Evolutionary conservation across 2,329 filamentous ascomycete species (phyloP).

Genomic region (Sarocladiaceae sp.): DNA sequence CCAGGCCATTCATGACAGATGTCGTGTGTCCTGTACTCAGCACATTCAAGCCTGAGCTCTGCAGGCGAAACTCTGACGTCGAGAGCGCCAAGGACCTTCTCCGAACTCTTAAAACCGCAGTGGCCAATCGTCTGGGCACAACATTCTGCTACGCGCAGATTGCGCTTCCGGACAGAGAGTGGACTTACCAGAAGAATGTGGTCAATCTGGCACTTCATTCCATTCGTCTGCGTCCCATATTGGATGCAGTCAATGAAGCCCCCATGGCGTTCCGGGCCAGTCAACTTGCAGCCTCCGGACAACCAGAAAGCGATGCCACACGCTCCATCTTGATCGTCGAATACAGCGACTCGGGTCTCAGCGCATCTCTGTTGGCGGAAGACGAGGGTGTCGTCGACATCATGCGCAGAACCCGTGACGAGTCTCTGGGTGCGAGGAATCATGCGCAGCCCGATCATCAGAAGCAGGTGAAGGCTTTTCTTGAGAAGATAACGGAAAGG

Average conservation of each 20-base stretch:
- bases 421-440: background rate
- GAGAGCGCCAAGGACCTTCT: background rate
- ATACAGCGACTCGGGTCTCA: background rate
- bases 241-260: background rate
- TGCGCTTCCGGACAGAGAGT: background rate
- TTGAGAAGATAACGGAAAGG: background rate
- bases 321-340: background rate
- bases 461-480: background rate
- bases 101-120: background rate
- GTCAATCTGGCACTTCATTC: background rate
- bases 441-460: background rate
- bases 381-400: background rate
- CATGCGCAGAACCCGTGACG: background rate
- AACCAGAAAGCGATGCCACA: background rate
- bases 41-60: background rate
- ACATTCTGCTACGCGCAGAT: slow-evolving; percentile 1
- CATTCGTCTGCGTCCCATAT: background rate
- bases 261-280: background rate
- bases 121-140: background rate
- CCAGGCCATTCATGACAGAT: background rate
- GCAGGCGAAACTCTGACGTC: background rate
- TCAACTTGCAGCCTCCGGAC: background rate
- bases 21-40: background rate
- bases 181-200: background rate
- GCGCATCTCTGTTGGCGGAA: background rate